Conservation (phyloP, 805 yeast genomes). For the Komagataella populi region DNA sequence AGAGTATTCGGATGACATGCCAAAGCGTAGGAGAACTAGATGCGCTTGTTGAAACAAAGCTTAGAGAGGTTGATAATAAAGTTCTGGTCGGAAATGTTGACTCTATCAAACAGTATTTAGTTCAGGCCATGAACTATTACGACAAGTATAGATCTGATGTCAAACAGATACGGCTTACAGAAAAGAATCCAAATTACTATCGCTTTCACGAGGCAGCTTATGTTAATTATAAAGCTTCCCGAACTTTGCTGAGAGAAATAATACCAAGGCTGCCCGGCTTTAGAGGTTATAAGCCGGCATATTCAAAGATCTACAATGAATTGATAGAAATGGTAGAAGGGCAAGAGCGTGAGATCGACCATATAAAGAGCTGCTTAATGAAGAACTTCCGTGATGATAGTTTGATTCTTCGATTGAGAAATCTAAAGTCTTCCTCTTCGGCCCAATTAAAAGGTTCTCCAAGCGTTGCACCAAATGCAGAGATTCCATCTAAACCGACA, state of each 20-base stretch:
- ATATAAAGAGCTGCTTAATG: not conserved
- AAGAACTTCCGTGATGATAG: not conserved
- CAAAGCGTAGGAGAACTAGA: not conserved
- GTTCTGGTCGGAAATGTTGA: not conserved
- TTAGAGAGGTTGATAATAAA: not conserved
- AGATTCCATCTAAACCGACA: not conserved
- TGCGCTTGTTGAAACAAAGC: not conserved
- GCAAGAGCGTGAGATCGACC: not conserved
- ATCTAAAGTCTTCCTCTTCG: conserved; percentile 8
- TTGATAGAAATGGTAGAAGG: not conserved
- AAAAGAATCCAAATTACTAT: not conserved
- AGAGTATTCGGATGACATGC: not conserved
- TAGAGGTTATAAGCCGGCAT: not conserved
- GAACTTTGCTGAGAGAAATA: conserved; percentile 10
- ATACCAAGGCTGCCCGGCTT: conserved; percentile 11
- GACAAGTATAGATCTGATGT: conserved; percentile 10
- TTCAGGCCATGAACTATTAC: conserved; percentile 13
- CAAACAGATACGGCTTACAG: conserved; percentile 1
- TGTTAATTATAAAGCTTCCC: conserved; percentile 13
- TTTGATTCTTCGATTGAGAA: conserved; percentile 3
- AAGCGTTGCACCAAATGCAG: conserved; percentile 6
- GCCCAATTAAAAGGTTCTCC: conserved; percentile 8
- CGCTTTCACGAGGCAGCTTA: conserved; percentile 9
- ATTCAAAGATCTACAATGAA: not conserved
- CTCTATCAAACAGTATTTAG: conserved; percentile 8